Conservation (phyloP, 768 basidiomycete genomes). For the Boletus tylopilopsis region DNA sequence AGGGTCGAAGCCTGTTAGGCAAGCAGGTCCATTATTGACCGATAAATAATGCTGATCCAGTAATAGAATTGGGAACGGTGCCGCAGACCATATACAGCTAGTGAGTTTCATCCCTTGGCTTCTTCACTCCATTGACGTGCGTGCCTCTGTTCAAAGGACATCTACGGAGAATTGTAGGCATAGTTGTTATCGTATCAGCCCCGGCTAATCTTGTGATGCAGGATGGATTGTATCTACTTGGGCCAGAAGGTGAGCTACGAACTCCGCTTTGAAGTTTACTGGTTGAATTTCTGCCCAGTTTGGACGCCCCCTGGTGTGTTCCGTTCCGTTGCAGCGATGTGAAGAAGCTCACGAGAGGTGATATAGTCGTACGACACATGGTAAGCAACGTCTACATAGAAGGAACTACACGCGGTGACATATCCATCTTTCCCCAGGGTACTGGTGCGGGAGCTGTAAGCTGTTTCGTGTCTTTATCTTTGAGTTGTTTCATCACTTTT, state of each 20-base stretch:
- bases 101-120: constrained; percentile 36
- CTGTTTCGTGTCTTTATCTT: constrained; percentile 6
- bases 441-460: constrained; percentile 71
- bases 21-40: constrained; percentile 1
- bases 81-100: constrained; percentile 88
- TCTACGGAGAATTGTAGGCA: constrained; percentile 85
- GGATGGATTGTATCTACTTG: constrained; percentile 96
- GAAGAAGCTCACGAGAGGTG: constrained; percentile 1
- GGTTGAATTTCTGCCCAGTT: constrained; percentile 40
- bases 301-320: constrained; percentile 68
- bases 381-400: constrained; percentile 28
- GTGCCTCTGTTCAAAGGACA: constrained; percentile 72
- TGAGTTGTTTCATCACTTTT: background rate
- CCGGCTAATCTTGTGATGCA: constrained; percentile 22
- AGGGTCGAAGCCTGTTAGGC: constrained; percentile 78
- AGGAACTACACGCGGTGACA: constrained; percentile 3
- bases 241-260: constrained; percentile 73
- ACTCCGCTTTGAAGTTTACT: background rate
- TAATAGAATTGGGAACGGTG: constrained; percentile 85
- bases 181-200: background rate
- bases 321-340: background rate
- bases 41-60: constrained; percentile 1
- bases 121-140: background rate
- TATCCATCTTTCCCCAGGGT: constrained; percentile 41
- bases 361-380: constrained; percentile 56